A percentile compares a stretch with the other conserved stretches of the same genome.
phyloP scores from a whole-genome alignment of 108 stramenopile species.

The Cyclotella sp. region DNA sequence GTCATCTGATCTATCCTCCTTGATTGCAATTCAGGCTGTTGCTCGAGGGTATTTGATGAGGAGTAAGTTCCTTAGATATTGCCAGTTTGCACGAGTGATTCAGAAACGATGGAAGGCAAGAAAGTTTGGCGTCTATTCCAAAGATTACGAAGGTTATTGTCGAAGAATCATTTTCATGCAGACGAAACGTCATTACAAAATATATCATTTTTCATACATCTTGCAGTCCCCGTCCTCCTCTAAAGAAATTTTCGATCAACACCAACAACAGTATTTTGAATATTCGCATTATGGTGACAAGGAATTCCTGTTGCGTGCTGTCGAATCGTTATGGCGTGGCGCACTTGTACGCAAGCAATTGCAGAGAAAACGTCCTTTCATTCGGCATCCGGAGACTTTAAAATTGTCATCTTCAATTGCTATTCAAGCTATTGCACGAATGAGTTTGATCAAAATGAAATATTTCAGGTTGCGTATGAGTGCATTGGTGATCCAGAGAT shows the following conservation, averaged over 20 bases:
- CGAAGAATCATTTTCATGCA: neutral
- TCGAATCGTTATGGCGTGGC: neutral
- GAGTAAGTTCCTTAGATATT: neutral
- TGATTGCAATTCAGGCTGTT: conserved; percentile 1
- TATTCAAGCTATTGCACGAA: neutral
- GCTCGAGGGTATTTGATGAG: neutral
- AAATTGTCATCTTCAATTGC: neutral
- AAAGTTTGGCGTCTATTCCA: neutral
- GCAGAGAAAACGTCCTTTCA: neutral
- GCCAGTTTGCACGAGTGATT: neutral
- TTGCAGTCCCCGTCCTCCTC: too few relatives aligned
- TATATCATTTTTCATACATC: neutral
- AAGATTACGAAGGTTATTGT: neutral
- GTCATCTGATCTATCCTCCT: neutral
- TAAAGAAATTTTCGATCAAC: too few relatives aligned
- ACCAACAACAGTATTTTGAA: too few relatives aligned
- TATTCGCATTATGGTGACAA: neutral
- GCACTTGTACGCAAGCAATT: neutral
- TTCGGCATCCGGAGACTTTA: neutral
- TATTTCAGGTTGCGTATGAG: neutral
- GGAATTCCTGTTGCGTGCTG: neutral
- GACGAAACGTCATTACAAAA: neutral
- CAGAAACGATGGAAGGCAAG: conserved; percentile 11
- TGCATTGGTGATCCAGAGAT: neutral
- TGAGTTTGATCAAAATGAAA: neutral